phyloP scores from a whole-genome alignment of 495 filamentous ascomycete species.

The Neurospora sp. region DNA sequence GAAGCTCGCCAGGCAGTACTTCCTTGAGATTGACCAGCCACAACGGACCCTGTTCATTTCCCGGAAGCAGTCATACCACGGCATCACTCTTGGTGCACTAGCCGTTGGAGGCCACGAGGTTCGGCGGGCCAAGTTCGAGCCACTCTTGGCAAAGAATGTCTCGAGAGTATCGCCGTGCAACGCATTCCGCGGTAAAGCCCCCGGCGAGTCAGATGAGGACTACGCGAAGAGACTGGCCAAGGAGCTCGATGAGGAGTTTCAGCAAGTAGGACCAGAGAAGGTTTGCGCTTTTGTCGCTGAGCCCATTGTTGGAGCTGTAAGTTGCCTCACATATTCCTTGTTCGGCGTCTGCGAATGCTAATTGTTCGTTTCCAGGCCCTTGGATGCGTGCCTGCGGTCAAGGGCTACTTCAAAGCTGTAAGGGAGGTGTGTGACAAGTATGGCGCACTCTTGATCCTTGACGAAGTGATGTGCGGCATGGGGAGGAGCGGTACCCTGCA shows the following conservation, averaged over 20 bases:
- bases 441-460: constrained; percentile 64
- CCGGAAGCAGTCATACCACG: constrained; percentile 63
- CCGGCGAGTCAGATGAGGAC: constrained; percentile 23
- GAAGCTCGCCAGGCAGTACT: constrained; percentile 62
- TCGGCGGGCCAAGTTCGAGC: constrained; percentile 55
- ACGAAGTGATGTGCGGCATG: constrained; percentile 78
- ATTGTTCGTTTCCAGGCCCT: constrained; percentile 28
- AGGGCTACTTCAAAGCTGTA: constrained; percentile 62
- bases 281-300: constrained; percentile 74
- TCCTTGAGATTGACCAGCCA: constrained; percentile 38
- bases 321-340: neutral
- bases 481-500: constrained; percentile 57
- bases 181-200: constrained; percentile 24
- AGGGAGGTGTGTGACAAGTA: constrained; percentile 57
- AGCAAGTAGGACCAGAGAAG: constrained; percentile 55
- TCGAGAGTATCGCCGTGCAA: constrained; percentile 61
- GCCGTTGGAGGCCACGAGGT: constrained; percentile 52
- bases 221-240: constrained; percentile 44
- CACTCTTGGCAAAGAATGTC: constrained; percentile 50
- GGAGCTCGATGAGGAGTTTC: constrained; percentile 69
- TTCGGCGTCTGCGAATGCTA: neutral
- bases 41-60: constrained; percentile 51
- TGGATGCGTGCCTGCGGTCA: constrained; percentile 56
- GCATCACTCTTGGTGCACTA: constrained; percentile 59
- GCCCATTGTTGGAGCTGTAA: constrained; percentile 47